Evolutionary conservation across 164 flowering plant species (phyloP).

Genomic region (Magnolia officinalis): DNA sequence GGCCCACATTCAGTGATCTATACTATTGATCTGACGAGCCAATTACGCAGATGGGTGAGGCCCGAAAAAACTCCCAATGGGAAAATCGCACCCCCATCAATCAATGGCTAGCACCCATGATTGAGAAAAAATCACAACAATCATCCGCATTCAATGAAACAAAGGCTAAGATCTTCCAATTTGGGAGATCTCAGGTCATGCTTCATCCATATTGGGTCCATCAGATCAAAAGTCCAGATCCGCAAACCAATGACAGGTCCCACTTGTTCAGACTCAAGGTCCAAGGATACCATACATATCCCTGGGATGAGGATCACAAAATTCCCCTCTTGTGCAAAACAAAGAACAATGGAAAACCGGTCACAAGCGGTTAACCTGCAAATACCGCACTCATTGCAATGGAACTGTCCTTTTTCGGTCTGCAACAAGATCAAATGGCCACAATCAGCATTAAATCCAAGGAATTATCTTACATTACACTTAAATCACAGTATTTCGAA

Average conservation of each 20-base stretch:
- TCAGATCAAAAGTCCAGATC: neutral
- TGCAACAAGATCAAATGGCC: conserved; percentile 9
- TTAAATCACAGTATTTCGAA: too few species aligned
- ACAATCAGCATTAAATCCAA: neutral
- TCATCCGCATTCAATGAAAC: too few species aligned
- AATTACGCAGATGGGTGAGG: neutral
- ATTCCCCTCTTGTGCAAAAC: neutral
- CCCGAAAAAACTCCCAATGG: neutral
- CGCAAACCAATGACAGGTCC: neutral
- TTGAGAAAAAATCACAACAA: too few species aligned
- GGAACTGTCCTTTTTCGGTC: conserved; percentile 67
- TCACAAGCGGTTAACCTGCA: conserved; percentile 58
- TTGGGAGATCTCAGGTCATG: too few species aligned
- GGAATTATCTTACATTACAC: neutral
- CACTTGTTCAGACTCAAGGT: neutral
- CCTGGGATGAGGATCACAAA: neutral
- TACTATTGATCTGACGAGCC: neutral
- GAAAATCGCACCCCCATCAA: neutral
- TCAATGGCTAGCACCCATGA: neutral
- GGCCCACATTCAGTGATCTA: neutral
- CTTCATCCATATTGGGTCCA: neutral
- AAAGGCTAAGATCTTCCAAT: too few species aligned
- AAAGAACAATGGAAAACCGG: neutral
- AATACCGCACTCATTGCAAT: conserved; percentile 90
- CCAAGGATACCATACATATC: neutral